A percentile compares a stretch with the other conserved stretches of the same genome.
phyloP scores from a whole-genome alignment of 208 protist species.

The Leishmania amazonensis region DNA sequence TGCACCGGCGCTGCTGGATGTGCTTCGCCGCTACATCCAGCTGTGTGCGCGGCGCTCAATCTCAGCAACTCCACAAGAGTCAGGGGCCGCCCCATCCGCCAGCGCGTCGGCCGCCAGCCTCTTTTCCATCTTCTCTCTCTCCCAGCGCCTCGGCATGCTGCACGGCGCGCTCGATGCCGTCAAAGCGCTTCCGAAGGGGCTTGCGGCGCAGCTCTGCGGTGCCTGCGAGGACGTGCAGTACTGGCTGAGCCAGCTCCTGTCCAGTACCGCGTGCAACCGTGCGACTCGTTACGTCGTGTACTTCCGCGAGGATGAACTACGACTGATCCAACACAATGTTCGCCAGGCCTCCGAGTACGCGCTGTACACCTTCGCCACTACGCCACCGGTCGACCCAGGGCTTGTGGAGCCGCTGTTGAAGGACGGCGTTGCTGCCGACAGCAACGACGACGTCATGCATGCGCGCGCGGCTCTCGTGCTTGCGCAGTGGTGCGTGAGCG shows the following conservation, averaged over 20 bases:
- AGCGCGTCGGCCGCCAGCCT: constrained; percentile 2
- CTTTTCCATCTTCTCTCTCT: constrained; percentile 38
- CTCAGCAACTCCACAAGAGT: neutral
- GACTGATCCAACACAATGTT: constrained; percentile 81
- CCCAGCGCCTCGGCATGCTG: constrained; percentile 70
- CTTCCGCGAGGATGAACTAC: constrained; percentile 83
- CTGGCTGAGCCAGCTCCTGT: constrained; percentile 41
- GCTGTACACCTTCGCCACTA: constrained; percentile 76
- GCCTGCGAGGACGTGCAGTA: constrained; percentile 27
- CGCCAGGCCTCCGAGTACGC: constrained; percentile 62
- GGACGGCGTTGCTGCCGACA: neutral
- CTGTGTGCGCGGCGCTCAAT: constrained; percentile 1
- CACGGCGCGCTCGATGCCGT: constrained; percentile 32
- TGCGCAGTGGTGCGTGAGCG: constrained; percentile 68
- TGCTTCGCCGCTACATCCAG: constrained; percentile 20
- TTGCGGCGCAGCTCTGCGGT: constrained; percentile 3
- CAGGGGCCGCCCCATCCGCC: neutral
- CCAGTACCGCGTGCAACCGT: constrained; percentile 62
- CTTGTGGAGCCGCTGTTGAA: constrained; percentile 33
- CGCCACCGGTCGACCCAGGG: constrained; percentile 61
- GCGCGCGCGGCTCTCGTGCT: constrained; percentile 31
- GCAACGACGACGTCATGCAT: constrained; percentile 13
- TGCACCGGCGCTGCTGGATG: neutral
- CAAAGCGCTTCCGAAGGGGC: neutral
- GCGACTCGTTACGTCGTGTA: constrained; percentile 84